Evolutionary conservation across 192 early-diverging fungal species (phyloP).

Genomic region (Spizellomyces sp.): DNA sequence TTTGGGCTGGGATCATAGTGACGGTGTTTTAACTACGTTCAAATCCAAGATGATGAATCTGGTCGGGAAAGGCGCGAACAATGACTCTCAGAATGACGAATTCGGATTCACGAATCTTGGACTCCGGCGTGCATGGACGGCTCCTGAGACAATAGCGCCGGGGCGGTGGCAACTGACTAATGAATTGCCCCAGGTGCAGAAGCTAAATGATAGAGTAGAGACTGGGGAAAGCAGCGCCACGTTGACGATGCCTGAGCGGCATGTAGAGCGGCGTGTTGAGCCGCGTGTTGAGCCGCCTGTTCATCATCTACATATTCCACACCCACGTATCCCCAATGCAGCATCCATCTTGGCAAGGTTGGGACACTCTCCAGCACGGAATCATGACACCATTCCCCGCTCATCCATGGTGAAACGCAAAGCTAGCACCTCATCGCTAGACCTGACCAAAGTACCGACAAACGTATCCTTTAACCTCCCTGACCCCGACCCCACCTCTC

Average conservation of each 20-base stretch:
- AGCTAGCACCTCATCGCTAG: neutral
- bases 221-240: neutral
- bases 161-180: no score
- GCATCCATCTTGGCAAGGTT: neutral
- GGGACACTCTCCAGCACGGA: neutral
- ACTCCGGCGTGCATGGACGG: constrained; percentile 1
- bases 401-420: neutral
- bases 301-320: neutral
- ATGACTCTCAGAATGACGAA: constrained; percentile 1
- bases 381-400: neutral
- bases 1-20: neutral
- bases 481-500: neutral
- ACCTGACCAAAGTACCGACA: neutral
- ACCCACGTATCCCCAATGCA: neutral
- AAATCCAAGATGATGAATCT: neutral
- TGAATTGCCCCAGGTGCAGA: neutral
- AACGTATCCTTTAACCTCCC: neutral
- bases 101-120: neutral
- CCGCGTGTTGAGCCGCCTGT: no score
- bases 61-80: neutral
- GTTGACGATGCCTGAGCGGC: neutral
- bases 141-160: neutral
- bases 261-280: neutral
- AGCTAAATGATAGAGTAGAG: neutral
- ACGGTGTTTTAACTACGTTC: neutral